A percentile compares a stretch with the other conserved stretches of the same genome.
phyloP scores from a whole-genome alignment of 805 yeast species.

The Candida sithepensis region DNA sequence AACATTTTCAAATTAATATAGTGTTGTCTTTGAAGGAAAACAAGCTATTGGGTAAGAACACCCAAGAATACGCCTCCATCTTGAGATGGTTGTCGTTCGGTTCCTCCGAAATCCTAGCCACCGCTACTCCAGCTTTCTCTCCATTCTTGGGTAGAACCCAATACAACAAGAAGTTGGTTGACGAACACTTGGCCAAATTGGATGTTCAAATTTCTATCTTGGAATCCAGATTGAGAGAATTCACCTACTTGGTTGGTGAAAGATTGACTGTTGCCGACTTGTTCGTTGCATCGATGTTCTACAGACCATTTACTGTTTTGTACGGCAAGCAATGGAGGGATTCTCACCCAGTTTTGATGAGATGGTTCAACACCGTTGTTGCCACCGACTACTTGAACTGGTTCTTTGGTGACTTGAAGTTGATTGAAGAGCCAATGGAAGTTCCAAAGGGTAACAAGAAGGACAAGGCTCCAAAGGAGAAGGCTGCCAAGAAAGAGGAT shows the following conservation, averaged over 20 bases:
- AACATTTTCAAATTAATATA: conserved; percentile 30
- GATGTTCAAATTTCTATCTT: conserved; percentile 39
- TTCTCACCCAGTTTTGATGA: conserved; percentile 44
- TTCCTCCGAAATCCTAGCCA: conserved; percentile 60
- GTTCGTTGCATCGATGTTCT: conserved; percentile 38
- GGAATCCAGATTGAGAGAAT: conserved; percentile 51
- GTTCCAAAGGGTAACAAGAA: conserved; percentile 65
- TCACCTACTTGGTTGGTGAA: conserved; percentile 47
- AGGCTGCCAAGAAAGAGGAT: conserved; percentile 4
- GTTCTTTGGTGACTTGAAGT: conserved; percentile 49
- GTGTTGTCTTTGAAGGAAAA: conserved; percentile 46
- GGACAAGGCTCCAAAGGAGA: conserved; percentile 52
- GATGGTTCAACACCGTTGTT: conserved; percentile 49
- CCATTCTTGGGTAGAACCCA: conserved; percentile 65
- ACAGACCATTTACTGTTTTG: conserved; percentile 44
- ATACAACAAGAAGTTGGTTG: conserved; percentile 66
- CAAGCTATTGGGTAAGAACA: conserved; percentile 55
- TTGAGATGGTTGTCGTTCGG: conserved; percentile 76
- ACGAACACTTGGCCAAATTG: conserved; percentile 31
- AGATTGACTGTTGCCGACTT: conserved; percentile 44
- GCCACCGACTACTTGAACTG: conserved; percentile 45
- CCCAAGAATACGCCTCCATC: conserved; percentile 60
- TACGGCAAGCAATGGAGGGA: conserved; percentile 51
- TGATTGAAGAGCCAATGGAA: conserved; percentile 64
- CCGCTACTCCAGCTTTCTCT: conserved; percentile 46